Evolutionary conservation across 208 protist genomes (phyloP), one percentile per base, ranked within the genome.

Genomic region (Crithidia brevicula): DNA sequence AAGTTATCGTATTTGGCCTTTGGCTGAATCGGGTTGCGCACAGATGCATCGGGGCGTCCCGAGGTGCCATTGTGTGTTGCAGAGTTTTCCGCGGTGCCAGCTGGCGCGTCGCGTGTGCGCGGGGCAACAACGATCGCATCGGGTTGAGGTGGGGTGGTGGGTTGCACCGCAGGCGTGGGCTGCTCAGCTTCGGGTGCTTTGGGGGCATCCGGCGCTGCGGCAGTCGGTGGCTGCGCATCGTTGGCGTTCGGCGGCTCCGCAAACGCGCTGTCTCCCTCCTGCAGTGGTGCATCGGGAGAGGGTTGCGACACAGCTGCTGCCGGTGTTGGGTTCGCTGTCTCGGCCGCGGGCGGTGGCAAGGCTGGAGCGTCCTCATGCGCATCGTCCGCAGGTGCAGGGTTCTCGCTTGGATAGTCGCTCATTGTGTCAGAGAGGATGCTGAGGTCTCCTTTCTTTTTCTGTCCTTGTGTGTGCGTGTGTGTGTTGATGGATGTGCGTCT

Each of bases 361-460:
- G 36, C 36, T 40, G 36, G 10, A 47, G 42, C 5, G 42, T 9
- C 42, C 5, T 47, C 42, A 8, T 9, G 16, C 20, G 42, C n/a
- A n/a, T n/a, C n/a, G n/a, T n/a, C 42, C 11, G 43, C 16, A 18
- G 46, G 58, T 0, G 22, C 4, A n/a, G 38, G 13, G 43, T 11
- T 10, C 25, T 18, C 58, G 23, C 0, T 47, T 3, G 36, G 28
- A 13, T 16, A 36, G 22, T 36, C 27, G 47, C 33, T 52, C 53
- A 71, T 54, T 11, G 9, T 47, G 16, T 31, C n/a, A 34, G 20
- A 33, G 42, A 56, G 45, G 31, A 50, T 53, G 36, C 36, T 40
- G 36, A 13, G 36, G 5, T 28, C 23, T 62, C 3, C 45, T 61
- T 63, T 33, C 28, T 60, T 40, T 60, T 61, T 42, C 42, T 10